Evolutionary conservation across 2,329 filamentous ascomycete species (phyloP), one percentile per base, ranked within the genome.

Genomic region (Colletotrichum tamarilloi): DNA sequence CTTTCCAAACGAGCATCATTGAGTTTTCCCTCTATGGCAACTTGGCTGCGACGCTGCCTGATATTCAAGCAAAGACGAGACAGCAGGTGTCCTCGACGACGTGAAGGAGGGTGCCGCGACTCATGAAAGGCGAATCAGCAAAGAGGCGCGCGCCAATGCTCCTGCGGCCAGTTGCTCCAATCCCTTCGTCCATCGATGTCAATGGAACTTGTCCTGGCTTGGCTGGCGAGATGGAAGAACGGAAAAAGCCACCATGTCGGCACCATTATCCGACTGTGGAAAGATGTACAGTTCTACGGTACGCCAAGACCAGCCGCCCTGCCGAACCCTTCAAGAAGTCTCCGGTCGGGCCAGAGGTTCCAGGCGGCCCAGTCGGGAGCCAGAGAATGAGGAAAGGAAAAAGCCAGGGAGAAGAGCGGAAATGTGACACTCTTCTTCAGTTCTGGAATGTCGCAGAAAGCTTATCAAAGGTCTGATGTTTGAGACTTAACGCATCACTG

Each of bases 41-140:
- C 62, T 22, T 56, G 11, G 22, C 62, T 19, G 38, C 38, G 38
- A 16, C 38, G 38, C 38, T 35, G n/a, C 30, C n/a, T 57, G 35
- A 38, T 26, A 67, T 66, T 73, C 67, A 66, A 71, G 71, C 67
- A 46, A 73, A 65, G 60, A 56, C 59, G 67, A 62, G 66, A 65
- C 49, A 64, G 16, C 52, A 52, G 26, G 12, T 26, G 56, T 35
- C 14, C 32, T 53, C 35, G 19, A 49, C 26, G 22, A 57, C 35
- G 35, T 16, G 24, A 38, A 55, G 5, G 68, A 55, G 30, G 56
- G 14, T 42, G 30, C 16, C 24, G 35, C 55, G 60, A 73, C 70
- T 70, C 46, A 28, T 26, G 9, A 22, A 7, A 9, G 30, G 16
- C 55, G 55, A 64, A 59, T 57, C 26, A 57, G 60, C 60, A 55